These are phyloP conservation scores for Saitozyma sp. DNA, from an alignment of 768 basidiomycete genomes.

Conservation along the genomic window DNA sequence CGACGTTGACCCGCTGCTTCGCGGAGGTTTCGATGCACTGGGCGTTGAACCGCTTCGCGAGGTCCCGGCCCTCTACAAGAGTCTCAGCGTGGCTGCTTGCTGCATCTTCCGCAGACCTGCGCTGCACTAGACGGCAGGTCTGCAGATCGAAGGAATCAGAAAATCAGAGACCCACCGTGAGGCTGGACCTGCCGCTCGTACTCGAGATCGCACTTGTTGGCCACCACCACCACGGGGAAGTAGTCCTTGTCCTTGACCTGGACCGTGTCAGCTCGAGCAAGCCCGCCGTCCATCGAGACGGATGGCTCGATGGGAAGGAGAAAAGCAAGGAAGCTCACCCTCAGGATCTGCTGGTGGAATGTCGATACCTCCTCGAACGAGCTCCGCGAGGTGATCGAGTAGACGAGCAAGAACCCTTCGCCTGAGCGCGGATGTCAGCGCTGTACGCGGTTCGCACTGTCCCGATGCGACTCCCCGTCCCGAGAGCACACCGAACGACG, in stretches of 20 bases:
- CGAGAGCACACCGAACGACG: neutral
- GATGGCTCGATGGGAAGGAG: no score
- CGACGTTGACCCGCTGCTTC: constrained; percentile 93
- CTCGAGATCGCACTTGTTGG: constrained; percentile 97
- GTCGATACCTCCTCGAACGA: constrained; percentile 96
- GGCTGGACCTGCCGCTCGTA: constrained; percentile 94
- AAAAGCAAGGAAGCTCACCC: constrained; percentile 23
- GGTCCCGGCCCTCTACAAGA: constrained; percentile 84
- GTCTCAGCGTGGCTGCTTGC: neutral
- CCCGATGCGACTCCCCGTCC: no score
- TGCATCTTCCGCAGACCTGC: neutral
- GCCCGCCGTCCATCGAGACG: no score
- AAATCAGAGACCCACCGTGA: constrained; percentile 64
- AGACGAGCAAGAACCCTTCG: constrained; percentile 95
- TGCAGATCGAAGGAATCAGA: neutral
- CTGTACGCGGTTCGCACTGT: no score
- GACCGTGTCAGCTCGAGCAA: neutral
- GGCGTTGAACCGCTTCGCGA: constrained; percentile 91
- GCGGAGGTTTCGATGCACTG: constrained; percentile 96
- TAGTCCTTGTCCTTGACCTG: constrained; percentile 95
- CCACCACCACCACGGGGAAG: constrained; percentile 93
- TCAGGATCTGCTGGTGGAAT: constrained; percentile 90
- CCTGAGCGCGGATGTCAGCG: constrained; percentile 55
- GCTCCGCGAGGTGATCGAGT: constrained; percentile 95
- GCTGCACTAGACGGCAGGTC: neutral